Conservation (phyloP, 2,329 filamentous ascomycete genomes). For the Truncatella angustata region DNA sequence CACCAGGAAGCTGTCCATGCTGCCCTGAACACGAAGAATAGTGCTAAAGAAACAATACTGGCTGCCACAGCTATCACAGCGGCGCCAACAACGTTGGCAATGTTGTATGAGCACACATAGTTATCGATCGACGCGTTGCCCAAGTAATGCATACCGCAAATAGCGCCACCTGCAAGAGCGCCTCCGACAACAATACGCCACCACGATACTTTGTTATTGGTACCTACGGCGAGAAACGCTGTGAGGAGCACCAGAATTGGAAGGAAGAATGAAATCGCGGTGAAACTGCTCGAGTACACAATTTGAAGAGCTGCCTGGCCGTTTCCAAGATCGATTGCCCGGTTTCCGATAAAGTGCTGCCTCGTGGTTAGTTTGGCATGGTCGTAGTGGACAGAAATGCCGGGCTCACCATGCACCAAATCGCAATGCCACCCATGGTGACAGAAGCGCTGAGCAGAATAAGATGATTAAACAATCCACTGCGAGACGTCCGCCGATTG, state of each 20-base stretch:
- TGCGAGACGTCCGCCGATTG: constrained; percentile 69
- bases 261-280: constrained; percentile 75
- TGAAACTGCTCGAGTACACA: constrained; percentile 69
- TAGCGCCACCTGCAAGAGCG: constrained; percentile 67
- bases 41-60: constrained; percentile 65
- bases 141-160: constrained; percentile 85
- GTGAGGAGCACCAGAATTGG: constrained; percentile 72
- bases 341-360: constrained; percentile 79
- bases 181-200: constrained; percentile 63
- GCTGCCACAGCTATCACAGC: constrained; percentile 71
- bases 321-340: constrained; percentile 68
- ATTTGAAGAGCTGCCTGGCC: constrained; percentile 66
- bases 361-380: constrained; percentile 33
- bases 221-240: constrained; percentile 69
- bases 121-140: constrained; percentile 82
- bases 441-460: constrained; percentile 63
- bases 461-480: constrained; percentile 67
- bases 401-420: constrained; percentile 64
- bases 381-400: neutral
- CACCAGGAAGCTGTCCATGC: constrained; percentile 78
- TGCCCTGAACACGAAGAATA: constrained; percentile 76
- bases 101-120: constrained; percentile 64
- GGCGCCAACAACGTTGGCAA: constrained; percentile 63
- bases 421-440: constrained; percentile 71
- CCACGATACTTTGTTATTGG: constrained; percentile 55